Percentiles rank a stretch among this genome's conserved stretches.
These are phyloP conservation scores for Shiraia bambusicola DNA, from an alignment of 2,329 filamentous ascomycete genomes.

Conservation along the genomic window DNA sequence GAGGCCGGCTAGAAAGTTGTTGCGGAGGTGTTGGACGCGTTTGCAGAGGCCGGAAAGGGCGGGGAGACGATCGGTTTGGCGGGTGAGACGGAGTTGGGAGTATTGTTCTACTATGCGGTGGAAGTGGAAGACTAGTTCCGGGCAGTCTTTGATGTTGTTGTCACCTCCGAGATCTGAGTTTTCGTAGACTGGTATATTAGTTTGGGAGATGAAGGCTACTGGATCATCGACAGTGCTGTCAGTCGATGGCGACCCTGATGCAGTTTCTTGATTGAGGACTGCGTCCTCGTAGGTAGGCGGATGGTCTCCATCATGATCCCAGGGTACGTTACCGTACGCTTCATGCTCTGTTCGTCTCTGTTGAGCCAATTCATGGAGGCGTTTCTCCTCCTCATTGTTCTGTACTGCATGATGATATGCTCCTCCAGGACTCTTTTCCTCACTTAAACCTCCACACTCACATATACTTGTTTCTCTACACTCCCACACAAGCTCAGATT, in stretches of 20 bases:
- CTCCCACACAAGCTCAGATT: constrained; percentile 20
- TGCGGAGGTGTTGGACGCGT: constrained; percentile 15
- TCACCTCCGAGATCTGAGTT: not conserved
- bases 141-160: constrained; percentile 5
- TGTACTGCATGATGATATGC: constrained; percentile 6
- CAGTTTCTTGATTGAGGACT: not conserved
- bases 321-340: not conserved
- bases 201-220: constrained; percentile 1
- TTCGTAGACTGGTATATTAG: constrained; percentile 2
- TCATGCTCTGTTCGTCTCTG: not conserved
- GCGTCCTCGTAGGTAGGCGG: not conserved
- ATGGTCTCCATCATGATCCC: not conserved
- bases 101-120: constrained; percentile 19
- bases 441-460: constrained; percentile 15
- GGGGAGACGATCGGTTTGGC: constrained; percentile 12
- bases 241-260: no score
- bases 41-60: constrained; percentile 19
- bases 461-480: constrained; percentile 14
- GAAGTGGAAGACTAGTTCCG: constrained; percentile 11
- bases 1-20: constrained; percentile 15
- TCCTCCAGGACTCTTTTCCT: constrained; percentile 7
- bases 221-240: constrained; percentile 1
- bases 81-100: constrained; percentile 13
- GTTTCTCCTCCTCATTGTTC: constrained; percentile 7
- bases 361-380: not conserved